Conservation (phyloP, 208 protist genomes). For the Leishmania guyanensis region DNA sequence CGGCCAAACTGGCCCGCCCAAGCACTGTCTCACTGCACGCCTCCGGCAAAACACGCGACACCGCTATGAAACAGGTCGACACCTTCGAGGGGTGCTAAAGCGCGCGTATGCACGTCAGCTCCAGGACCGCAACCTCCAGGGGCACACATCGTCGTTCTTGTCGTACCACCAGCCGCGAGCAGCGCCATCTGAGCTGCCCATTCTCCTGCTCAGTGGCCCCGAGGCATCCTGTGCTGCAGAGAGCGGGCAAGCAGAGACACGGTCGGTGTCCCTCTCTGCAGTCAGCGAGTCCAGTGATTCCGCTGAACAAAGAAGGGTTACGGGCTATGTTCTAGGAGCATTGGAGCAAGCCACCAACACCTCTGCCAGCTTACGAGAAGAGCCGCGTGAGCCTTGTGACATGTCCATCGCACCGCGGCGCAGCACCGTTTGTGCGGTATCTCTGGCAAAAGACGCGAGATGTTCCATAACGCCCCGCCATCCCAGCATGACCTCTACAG, state of each 20-base stretch:
- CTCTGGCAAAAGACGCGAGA: neutral
- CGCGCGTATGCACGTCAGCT: constrained; percentile 6
- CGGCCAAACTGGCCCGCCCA: neutral
- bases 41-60: neutral
- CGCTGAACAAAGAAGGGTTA: neutral
- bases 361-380: neutral
- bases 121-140: neutral
- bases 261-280: neutral
- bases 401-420: neutral
- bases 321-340: neutral
- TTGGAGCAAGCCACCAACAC: neutral
- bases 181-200: neutral
- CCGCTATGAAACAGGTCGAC: neutral
- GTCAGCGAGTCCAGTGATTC: neutral
- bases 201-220: neutral
- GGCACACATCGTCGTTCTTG: neutral
- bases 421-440: neutral
- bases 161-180: neutral
- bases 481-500: neutral
- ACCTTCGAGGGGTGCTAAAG: neutral
- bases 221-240: neutral
- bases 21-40: neutral
- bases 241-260: neutral
- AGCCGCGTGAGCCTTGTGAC: neutral
- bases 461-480: neutral